These are phyloP conservation scores for Chrysoporthe deuterocubensis DNA, from an alignment of 2,329 filamentous ascomycete species.

Conservation along the genomic window DNA sequence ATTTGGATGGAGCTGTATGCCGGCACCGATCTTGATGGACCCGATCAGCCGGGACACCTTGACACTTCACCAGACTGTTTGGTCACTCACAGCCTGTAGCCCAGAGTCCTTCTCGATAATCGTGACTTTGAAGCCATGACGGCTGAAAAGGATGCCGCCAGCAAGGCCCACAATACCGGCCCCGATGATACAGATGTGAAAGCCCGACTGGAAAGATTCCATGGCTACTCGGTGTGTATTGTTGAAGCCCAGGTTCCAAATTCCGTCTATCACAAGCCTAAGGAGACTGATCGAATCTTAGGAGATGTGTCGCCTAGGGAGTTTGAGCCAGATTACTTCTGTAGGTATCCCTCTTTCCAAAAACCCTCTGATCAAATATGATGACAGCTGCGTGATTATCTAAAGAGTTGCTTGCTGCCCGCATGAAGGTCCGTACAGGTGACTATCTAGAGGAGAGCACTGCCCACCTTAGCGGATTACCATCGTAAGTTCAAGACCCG, in stretches of 20 bases:
- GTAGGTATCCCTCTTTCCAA: background rate
- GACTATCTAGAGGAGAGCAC: too few species aligned
- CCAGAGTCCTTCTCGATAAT: constrained; percentile 30
- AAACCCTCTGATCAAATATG: background rate
- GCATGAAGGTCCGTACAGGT: too few species aligned
- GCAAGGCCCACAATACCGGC: constrained; percentile 31
- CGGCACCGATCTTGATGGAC: constrained; percentile 25
- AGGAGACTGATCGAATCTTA: background rate
- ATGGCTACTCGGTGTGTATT: background rate
- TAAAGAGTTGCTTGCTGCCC: too few species aligned
- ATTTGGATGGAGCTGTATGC: constrained; percentile 33
- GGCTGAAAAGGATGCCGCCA: constrained; percentile 31
- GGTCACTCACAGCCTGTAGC: constrained; percentile 29
- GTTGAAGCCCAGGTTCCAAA: background rate
- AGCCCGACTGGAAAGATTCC: constrained; percentile 2
- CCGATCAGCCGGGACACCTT: background rate
- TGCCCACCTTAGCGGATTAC: too few species aligned
- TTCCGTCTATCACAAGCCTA: too few species aligned
- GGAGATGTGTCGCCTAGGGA: too few species aligned
- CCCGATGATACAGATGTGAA: constrained; percentile 31
- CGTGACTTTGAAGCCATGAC: constrained; percentile 31
- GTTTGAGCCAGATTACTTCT: too few species aligned
- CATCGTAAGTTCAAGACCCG: too few species aligned
- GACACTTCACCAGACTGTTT: background rate
- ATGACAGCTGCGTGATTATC: too few species aligned